Evolutionary conservation across 2,329 filamentous ascomycete genomes (phyloP), one percentile per base, ranked within the genome.

Genomic region (Hypoxylon sp.): DNA sequence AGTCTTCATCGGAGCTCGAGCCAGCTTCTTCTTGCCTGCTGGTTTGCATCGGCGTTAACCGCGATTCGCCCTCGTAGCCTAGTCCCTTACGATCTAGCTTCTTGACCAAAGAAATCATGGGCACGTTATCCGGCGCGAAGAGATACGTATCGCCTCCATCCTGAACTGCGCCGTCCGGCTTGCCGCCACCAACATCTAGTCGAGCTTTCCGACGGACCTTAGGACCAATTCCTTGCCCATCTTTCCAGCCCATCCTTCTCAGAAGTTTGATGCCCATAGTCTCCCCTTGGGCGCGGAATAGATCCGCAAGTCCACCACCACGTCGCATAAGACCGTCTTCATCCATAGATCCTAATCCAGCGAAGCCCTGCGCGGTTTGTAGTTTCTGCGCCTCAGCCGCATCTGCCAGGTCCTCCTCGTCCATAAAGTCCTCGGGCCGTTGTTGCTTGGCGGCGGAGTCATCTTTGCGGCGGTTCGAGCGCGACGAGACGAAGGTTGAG

Each of bases 161-260:
- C 19, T 81, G 80, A 15, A 78, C 79, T 0, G 75, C n/a, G 7
- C 31, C 74, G 5, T 75, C 75, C 27, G 78, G 79, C 47, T 81
- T 84, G 37, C 47, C 63, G 15, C 46, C 37, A 6, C 62, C 64
- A 1, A 84, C 85, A 57, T 87, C 91, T 13, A 95, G 84, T 52
- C 91, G 86, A 39, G 94, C 93, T 76, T 85, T 86, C 53, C 96
- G 88, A 59, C 90, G 89, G 35, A 98, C 83, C 79, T 93, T 97
- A 21, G 94, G 93, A 0, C 96, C 96, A 68, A 98, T 90, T 2
- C 96, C 96, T 79, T 98, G 94, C 0, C 94, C 95, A 70, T 95
- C 92, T 75, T 91, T 92, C 96, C 96, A 99, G 15, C 95, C 96
- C 95, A 99, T 98, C 75, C 87, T 92, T 76, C 92, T 93, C 65